Percentiles rank a stretch among this genome's conserved stretches.
Conservation (phyloP, 805 yeast genomes). For the Lipomyces oligophaga region DNA sequence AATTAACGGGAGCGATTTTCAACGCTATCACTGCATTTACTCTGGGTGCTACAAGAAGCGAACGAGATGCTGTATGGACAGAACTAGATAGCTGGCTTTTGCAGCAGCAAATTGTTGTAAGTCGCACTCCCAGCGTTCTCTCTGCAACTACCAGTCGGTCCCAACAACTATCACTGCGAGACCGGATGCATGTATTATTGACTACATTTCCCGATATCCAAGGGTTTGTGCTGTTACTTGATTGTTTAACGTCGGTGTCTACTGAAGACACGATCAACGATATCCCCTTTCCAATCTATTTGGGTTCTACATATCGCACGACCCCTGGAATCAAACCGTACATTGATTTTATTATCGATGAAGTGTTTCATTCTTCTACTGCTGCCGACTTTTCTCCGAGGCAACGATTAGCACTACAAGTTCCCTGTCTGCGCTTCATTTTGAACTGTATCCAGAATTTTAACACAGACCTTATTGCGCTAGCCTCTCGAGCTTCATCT, state of each 20-base stretch:
- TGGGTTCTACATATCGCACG: conserved; percentile 60
- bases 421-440: conserved; percentile 51
- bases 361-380: conserved; percentile 54
- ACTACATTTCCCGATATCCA: conserved; percentile 51
- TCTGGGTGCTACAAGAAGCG: conserved; percentile 39
- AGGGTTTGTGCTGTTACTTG: conserved; percentile 60
- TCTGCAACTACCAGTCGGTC: conserved; percentile 34
- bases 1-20: conserved; percentile 53
- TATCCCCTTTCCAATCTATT: conserved; percentile 55
- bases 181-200: conserved; percentile 47
- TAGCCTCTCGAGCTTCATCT: conserved; percentile 52
- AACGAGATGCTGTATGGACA: conserved; percentile 60
- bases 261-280: conserved; percentile 33
- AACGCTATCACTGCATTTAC: conserved; percentile 57
- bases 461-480: conserved; percentile 50
- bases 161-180: conserved; percentile 40
- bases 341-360: conserved; percentile 63
- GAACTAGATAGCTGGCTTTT: conserved; percentile 68
- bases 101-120: conserved; percentile 31
- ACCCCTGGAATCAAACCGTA: conserved; percentile 73
- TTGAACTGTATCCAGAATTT: conserved; percentile 48
- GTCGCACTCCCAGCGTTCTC: conserved; percentile 15
- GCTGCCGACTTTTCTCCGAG: conserved; percentile 39
- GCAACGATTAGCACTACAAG: conserved; percentile 49
- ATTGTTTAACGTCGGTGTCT: conserved; percentile 36